Evolutionary conservation across 768 basidiomycete genomes (phyloP).

Genomic region (Tricholoma matsutake): DNA sequence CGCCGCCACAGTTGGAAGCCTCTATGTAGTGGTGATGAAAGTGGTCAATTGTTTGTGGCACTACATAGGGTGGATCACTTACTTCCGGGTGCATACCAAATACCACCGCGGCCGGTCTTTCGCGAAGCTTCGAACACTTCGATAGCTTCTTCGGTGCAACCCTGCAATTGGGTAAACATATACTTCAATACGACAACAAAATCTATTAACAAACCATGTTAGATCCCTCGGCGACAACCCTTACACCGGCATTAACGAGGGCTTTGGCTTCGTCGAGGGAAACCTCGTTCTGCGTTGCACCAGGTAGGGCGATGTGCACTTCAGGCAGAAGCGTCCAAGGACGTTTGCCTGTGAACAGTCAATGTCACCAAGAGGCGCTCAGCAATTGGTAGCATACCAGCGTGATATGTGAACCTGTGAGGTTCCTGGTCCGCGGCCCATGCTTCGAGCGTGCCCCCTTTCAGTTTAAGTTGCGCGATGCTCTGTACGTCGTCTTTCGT

Average conservation of each 20-base stretch:
- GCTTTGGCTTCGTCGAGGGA: slow-evolving; percentile 67
- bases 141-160: slow-evolving; percentile 70
- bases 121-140: slow-evolving; percentile 67
- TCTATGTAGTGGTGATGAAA: slow-evolving; percentile 21
- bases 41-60: neutral
- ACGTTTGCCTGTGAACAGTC: slow-evolving; percentile 39
- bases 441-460: slow-evolving; percentile 44
- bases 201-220: slow-evolving; percentile 48
- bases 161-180: slow-evolving; percentile 26
- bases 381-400: slow-evolving; percentile 26
- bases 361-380: slow-evolving; percentile 5
- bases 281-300: slow-evolving; percentile 71
- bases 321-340: slow-evolving; percentile 66
- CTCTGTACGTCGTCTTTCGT: slow-evolving; percentile 51
- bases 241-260: slow-evolving; percentile 62
- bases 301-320: slow-evolving; percentile 67
- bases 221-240: slow-evolving; percentile 73
- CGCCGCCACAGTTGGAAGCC: slow-evolving; percentile 69
- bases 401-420: slow-evolving; percentile 46
- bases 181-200: neutral
- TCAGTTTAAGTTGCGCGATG: slow-evolving; percentile 52
- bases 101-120: slow-evolving; percentile 41
- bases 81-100: slow-evolving; percentile 79
- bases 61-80: slow-evolving; percentile 13
- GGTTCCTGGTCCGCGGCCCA: slow-evolving; percentile 27